These are phyloP conservation scores for Coprinopsis cinerea DNA, from an alignment of 768 basidiomycete species.

Conservation along the genomic window DNA sequence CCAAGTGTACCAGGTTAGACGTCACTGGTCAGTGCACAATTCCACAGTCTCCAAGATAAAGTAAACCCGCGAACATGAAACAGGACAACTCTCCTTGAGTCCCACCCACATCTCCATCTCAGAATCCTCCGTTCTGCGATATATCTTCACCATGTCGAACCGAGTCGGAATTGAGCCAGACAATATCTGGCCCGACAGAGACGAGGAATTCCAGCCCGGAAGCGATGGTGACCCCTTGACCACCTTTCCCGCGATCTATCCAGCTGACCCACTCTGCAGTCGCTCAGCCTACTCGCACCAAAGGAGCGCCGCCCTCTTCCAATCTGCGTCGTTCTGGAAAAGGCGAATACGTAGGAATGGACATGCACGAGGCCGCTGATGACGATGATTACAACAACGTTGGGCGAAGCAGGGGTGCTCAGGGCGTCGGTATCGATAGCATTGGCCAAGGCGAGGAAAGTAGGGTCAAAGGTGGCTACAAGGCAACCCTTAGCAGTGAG, in stretches of 20 bases:
- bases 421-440: not conserved
- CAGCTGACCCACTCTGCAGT: not conserved
- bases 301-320: not conserved
- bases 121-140: too few relatives aligned
- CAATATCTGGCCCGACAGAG: not conserved
- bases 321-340: not conserved
- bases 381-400: not conserved
- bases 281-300: not conserved
- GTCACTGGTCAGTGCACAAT: too few relatives aligned
- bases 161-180: not conserved
- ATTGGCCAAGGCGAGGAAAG: not conserved
- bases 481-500: not conserved
- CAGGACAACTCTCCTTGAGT: too few relatives aligned
- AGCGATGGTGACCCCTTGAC: not conserved
- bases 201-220: not conserved
- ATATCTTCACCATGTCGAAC: not conserved
- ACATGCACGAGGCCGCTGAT: not conserved
- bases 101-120: too few relatives aligned
- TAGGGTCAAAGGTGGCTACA: not conserved
- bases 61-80: too few relatives aligned
- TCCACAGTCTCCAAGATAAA: too few relatives aligned
- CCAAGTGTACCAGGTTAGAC: too few relatives aligned
- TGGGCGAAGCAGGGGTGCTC: not conserved
- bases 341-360: constrained; percentile 1
- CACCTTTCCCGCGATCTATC: not conserved